Percentiles rank a stretch among this genome's conserved stretches.
phyloP scores from a whole-genome alignment of 306 rosid species.

The Quillaja saponaria region DNA sequence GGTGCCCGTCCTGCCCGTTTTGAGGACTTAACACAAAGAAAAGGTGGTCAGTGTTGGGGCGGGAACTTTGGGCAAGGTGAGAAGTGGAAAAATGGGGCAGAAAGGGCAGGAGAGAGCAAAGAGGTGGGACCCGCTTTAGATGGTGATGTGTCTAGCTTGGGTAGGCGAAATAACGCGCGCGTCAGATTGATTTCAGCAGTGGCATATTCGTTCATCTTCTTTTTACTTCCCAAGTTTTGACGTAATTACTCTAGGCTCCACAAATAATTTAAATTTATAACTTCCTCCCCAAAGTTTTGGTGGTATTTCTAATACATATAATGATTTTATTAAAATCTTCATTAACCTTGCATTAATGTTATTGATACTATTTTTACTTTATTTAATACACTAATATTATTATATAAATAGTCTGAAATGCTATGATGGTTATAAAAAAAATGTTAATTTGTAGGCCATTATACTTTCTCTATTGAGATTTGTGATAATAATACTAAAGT shows the following conservation, averaged over 20 bases:
- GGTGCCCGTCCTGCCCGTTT: slow-evolving; percentile 40
- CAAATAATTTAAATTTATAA: not conserved
- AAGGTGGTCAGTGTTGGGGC: slow-evolving; percentile 1
- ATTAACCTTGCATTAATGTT: no score
- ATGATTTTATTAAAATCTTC: no score
- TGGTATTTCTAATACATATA: no score
- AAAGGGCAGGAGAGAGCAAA: slow-evolving; percentile 41
- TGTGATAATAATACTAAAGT: no score
- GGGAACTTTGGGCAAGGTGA: slow-evolving; percentile 52
- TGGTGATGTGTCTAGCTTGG: slow-evolving; percentile 49
- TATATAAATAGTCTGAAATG: no score
- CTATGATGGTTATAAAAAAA: no score
- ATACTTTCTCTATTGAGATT: no score
- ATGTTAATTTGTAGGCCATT: no score
- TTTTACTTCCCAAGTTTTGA: not conserved
- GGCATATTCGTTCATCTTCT: slow-evolving; percentile 18
- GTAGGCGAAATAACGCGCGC: slow-evolving; percentile 46
- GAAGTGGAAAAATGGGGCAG: slow-evolving; percentile 34
- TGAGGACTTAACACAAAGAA: not conserved
- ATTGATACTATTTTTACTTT: no score
- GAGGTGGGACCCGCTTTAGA: slow-evolving; percentile 33
- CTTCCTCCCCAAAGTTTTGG: not conserved
- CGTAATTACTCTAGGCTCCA: not conserved
- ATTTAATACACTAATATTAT: no score
- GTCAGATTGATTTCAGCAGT: slow-evolving; percentile 47